Percentiles rank a stretch among this genome's conserved stretches.
phyloP scores from a whole-genome alignment of 2,329 filamentous ascomycete species.

The Neonectria ditissima region DNA sequence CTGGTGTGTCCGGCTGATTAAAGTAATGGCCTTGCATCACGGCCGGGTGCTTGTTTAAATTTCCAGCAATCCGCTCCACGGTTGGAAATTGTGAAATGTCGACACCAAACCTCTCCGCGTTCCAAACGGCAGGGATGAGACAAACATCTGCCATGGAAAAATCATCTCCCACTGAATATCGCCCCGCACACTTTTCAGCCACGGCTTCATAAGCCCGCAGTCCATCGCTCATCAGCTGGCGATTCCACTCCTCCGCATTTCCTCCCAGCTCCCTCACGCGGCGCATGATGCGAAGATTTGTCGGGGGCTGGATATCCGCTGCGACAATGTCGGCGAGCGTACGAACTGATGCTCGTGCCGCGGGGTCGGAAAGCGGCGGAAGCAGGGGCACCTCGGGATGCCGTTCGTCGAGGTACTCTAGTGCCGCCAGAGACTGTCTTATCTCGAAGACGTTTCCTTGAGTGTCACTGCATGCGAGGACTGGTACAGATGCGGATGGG shows the following conservation, averaged over 20 bases:
- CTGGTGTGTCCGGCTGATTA: conserved; percentile 62
- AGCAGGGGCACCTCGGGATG: conserved; percentile 59
- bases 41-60: conserved; percentile 61
- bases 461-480: conserved; percentile 57
- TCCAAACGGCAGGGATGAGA: conserved; percentile 69
- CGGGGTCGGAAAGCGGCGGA: conserved; percentile 58
- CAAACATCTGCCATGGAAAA: conserved; percentile 70
- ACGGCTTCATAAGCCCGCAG: conserved; percentile 68
- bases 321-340: conserved; percentile 66
- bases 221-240: conserved; percentile 62
- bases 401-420: conserved; percentile 72
- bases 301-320: conserved; percentile 70
- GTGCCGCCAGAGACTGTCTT: conserved; percentile 68
- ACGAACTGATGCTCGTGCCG: conserved; percentile 62
- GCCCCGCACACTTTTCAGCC: conserved; percentile 54
- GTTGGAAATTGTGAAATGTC: conserved; percentile 62
- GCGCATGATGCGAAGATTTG: conserved; percentile 66
- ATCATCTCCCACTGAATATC: conserved; percentile 66
- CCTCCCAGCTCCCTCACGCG: conserved; percentile 58
- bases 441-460: conserved; percentile 53
- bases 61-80: conserved; percentile 58
- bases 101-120: conserved; percentile 66
- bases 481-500: conserved; percentile 66
- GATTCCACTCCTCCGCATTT: conserved; percentile 62
- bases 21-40: conserved; percentile 66